Percentiles rank a stretch among this genome's conserved stretches.
These are phyloP conservation scores for Tuber magnatum DNA, from an alignment of 495 filamentous ascomycete species.

Conservation along the genomic window DNA sequence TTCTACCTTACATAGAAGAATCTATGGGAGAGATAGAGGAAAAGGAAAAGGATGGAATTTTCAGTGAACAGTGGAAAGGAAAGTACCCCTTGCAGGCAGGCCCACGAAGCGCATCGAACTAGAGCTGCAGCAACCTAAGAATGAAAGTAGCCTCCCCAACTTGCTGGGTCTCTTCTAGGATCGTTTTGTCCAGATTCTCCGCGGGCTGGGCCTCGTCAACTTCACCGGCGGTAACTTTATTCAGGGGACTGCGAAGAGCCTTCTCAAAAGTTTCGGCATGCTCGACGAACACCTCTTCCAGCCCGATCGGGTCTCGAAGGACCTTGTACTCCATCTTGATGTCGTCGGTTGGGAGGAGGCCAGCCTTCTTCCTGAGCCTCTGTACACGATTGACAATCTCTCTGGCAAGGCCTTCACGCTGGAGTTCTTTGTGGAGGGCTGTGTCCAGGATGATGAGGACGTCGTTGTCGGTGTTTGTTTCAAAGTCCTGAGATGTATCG, in stretches of 20 bases:
- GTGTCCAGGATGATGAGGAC: conserved; percentile 76
- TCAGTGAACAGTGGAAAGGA: neutral
- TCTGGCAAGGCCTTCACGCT: conserved; percentile 66
- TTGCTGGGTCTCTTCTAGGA: conserved; percentile 82
- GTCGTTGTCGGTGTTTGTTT: conserved; percentile 77
- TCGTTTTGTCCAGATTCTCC: conserved; percentile 54
- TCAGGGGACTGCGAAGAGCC: conserved; percentile 69
- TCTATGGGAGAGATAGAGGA: neutral
- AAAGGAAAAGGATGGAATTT: neutral
- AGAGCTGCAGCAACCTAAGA: conserved; percentile 72
- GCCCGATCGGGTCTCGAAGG: conserved; percentile 64
- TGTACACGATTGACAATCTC: conserved; percentile 82
- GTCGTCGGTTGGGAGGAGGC: conserved; percentile 72
- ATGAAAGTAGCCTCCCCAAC: conserved; percentile 80
- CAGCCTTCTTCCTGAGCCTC: conserved; percentile 72
- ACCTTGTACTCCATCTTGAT: conserved; percentile 77
- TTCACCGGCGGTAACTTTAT: conserved; percentile 60
- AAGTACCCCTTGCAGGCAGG: neutral
- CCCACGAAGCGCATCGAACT: conserved; percentile 12
- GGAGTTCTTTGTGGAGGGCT: conserved; percentile 63
- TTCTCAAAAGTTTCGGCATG: conserved; percentile 66
- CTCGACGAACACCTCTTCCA: conserved; percentile 65
- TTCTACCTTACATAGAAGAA: neutral
- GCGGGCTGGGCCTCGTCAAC: conserved; percentile 50
- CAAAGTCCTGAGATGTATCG: conserved; percentile 59